Evolutionary conservation across 495 filamentous ascomycete species (phyloP), one percentile per base, ranked within the genome.

Genomic region (Podospora pseudoanserina): DNA sequence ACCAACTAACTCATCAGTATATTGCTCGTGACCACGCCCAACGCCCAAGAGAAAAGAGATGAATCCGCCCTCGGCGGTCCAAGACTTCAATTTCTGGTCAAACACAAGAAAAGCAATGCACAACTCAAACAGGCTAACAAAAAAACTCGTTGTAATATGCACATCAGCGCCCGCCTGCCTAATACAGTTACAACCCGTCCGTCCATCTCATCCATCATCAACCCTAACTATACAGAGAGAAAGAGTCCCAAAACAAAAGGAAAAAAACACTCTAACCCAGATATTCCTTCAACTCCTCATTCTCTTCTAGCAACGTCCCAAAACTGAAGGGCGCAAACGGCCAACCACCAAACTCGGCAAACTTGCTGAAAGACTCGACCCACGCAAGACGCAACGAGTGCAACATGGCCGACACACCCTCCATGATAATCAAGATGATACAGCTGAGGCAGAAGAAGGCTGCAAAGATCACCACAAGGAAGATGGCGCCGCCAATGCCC

Each of bases 331-430:
- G 95, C 72, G 90, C 83, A 80, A 99, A 98, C 53, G 93, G 83
- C 76, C 95, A 85, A 57, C 95, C 95, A 65, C 93, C 93, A 69
- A 96, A 96, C 77, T 97, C 90, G 82, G 97, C 97, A 83, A 97
- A 96, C 81, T 99, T 99, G 81, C 92, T 95, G 88, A 98, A 97
- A n/a, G 95, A 93, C 78, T 99, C 95, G 67, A 99, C 95, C 95
- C 95, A 99, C 75, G 97, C 96, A 67, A 99, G 86, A 83, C 95
- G 88, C 71, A 99, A 84, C 68, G 91, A 93, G 80, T 98, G 96
- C 73, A 83, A 78, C 81, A 83, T 83, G 44, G 81, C 81, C 63
- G 81, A 82, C 32, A 81, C 82, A 68, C 82, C 81, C 73, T 82
- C 81, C 81, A 83, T 83, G 68, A 82, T 82, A 66, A 86, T 87